Evolutionary conservation across 768 basidiomycete species (phyloP), one percentile per base, ranked within the genome.

Genomic region (Scleroderma bovista): DNA sequence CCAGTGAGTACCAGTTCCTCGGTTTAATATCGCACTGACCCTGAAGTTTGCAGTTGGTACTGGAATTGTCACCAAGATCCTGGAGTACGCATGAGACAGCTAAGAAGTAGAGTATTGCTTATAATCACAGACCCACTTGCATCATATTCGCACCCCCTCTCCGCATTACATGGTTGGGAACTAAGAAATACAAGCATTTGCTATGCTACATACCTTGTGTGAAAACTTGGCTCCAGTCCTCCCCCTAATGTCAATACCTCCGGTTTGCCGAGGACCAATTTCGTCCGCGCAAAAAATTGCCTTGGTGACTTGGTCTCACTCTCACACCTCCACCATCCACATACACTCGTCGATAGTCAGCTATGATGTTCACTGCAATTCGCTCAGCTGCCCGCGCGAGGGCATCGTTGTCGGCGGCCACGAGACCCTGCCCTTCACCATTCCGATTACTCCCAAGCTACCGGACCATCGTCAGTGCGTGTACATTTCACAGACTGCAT

Each of bases 31-130:
- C 10, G 9, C 11, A 33, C 53, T 60, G 37, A 68, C 20, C 17
- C 44, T 46, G 34, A 36, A n/a, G 26, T 42, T 13, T 51, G 47
- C 37, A 91, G 89, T 97, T 63, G 94, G 92, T 50, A 98, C 95
- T 54, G 95, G 95, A 60, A 83, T 98, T 59, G 84, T 96, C 54
- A 92, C 90, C 55, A 90, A 93, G 71, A 80, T 93, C 55, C 63
- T 92, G 50, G 75, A 79, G 51, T 66, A 63, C 52, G 71, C 65
- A 31, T 68, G 44, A 52, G 46, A 47, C 44, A 31, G 44, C 47
- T 48, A 36, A 19, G 48, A 45, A 55, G 50, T 58, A 57, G 55
- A 54, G 52, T 54, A 32, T 43, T 56, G 51, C 26, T 43, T 51
- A 55, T 57, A 52, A 57, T 54, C 39, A 55, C 56, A 43, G 49